Conservation (phyloP, 345 rosid genomes). For the Gossypium arboreum region DNA sequence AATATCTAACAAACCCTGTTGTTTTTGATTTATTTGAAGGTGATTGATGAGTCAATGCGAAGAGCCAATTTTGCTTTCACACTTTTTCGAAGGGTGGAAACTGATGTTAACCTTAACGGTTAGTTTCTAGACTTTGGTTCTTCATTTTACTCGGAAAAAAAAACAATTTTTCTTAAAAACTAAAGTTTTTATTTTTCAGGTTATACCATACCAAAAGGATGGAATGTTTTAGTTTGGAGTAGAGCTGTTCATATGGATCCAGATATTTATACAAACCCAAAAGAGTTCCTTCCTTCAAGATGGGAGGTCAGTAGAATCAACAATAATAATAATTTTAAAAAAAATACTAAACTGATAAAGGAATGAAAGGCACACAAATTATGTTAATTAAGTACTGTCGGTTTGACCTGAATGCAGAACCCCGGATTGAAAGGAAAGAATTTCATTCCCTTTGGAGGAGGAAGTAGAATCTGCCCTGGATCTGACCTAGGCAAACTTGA, state of each 20-base stretch:
- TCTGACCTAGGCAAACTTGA: background rate
- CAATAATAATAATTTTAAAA: background rate
- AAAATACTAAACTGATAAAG: background rate
- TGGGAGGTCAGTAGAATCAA: slow-evolving; percentile 41
- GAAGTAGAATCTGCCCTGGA: background rate
- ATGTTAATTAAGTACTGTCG: background rate
- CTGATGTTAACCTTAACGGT: background rate
- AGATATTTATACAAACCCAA: slow-evolving; percentile 33
- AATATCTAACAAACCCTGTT: background rate
- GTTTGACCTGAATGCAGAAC: background rate
- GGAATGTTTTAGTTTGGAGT: slow-evolving; percentile 14
- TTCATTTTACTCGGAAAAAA: background rate
- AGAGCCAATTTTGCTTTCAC: background rate
- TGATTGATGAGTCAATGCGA: background rate
- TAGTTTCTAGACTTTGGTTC: background rate
- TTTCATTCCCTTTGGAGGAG: background rate
- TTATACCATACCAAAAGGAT: background rate
- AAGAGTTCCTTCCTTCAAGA: slow-evolving; percentile 39
- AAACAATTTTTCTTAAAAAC: too few species aligned
- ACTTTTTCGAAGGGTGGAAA: background rate
- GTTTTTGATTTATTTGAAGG: background rate
- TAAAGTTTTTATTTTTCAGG: background rate
- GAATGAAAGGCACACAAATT: background rate
- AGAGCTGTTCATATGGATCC: slow-evolving; percentile 24
- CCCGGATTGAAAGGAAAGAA: background rate